Percentiles rank a stretch among this genome's conserved stretches.
Evolutionary conservation across 2,329 filamentous ascomycete species (phyloP).

Genomic region (Periconia macrospinosa): DNA sequence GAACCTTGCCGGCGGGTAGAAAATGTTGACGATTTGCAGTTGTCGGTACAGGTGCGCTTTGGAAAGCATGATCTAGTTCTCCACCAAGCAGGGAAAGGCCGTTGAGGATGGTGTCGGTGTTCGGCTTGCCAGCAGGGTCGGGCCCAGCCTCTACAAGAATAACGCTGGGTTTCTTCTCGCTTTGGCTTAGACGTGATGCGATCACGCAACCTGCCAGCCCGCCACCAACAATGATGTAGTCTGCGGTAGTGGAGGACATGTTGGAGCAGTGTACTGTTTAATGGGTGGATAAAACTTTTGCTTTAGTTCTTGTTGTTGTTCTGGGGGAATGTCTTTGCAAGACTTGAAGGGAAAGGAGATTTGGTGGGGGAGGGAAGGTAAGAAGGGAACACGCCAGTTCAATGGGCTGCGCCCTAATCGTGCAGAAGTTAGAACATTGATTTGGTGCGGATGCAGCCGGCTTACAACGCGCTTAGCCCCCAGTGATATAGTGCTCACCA

Average conservation of each 20-base stretch:
- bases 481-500: no score
- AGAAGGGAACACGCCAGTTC: no score
- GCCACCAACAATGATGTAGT: slow-evolving; percentile 46
- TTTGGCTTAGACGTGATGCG: slow-evolving; percentile 32
- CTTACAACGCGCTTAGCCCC: no score
- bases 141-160: slow-evolving; percentile 46
- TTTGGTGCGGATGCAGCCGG: no score
- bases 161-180: slow-evolving; percentile 9
- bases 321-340: neutral
- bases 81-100: slow-evolving; percentile 31
- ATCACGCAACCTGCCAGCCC: slow-evolving; percentile 43
- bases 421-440: no score
- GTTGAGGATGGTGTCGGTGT: slow-evolving; percentile 28
- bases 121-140: slow-evolving; percentile 24
- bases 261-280: neutral
- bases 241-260: slow-evolving; percentile 10
- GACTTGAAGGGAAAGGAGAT: neutral
- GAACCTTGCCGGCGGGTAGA: slow-evolving; percentile 42
- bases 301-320: no score
- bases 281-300: neutral
- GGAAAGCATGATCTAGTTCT: slow-evolving; percentile 42
- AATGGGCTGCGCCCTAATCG: neutral
- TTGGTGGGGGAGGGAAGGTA: no score
- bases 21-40: slow-evolving; percentile 25
- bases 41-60: slow-evolving; percentile 32